Evolutionary conservation across 441 rosid species (phyloP), one percentile per base, ranked within the genome.

Genomic region (Lepidium campestre): DNA sequence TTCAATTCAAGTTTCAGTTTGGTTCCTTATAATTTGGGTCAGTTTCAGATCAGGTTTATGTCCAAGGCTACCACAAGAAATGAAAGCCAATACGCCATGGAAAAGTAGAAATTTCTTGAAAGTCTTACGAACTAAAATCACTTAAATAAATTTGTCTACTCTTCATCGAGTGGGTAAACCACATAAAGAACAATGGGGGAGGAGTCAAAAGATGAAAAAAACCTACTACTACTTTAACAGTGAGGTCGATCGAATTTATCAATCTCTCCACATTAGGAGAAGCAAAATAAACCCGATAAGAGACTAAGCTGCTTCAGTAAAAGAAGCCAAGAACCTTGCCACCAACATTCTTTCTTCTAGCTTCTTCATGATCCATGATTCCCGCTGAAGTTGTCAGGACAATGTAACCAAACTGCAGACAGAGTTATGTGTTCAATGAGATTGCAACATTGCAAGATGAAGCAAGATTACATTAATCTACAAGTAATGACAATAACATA

Each of bases 281-380:
- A 53, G 0, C 7, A 3, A 25, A 10, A 10, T 7, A 50, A 50
- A 40, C 29, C 49, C 10, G 4, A 47, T 7, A 29, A 37, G 23
- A 25, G 18, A 9, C 9, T 12, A 49, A 40, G 22, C 57, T 57
- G 20, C 45, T 20, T 68, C 66, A 86, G 75, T 78, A 79, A 50
- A 80, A 75, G 78, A 84, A 84, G 10, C 86, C 88, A 48, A 84
- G 84, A 22, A 84, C 85, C 41, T 84, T 84, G 64, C 89, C 89
- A 53, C 89, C 89, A 3, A 82, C 89, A 48, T 84, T 84, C 83
- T 84, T 84, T 63, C 89, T 78, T 49, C 89, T 80, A 0, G 86
- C 86, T 74, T 84, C 89, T 72, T 84, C 89, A 6, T 84, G 89
- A 68, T 84, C 89, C 89, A 84, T 84, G 71, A 84, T 84, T 27